Conservation (phyloP, 352 stramenopile genomes). For the Phytopythium delawarense region DNA sequence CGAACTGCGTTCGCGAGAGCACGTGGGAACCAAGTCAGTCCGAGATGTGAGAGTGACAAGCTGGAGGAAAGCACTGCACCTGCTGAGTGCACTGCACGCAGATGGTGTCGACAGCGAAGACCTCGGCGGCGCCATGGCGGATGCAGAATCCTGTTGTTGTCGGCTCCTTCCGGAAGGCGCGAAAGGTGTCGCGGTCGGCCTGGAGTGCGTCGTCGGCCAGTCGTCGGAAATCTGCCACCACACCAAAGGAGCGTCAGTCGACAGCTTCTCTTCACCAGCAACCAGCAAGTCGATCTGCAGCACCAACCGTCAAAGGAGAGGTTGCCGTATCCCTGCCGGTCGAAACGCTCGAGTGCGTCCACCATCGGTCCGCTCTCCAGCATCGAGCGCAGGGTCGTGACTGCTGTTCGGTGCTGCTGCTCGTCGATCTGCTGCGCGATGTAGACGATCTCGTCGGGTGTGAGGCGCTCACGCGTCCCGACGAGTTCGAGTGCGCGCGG, state of each 20-base stretch:
- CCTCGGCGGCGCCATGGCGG: conserved; percentile 35
- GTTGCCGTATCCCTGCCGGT: conserved; percentile 42
- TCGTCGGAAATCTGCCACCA: conserved; percentile 38
- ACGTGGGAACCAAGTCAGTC: not conserved
- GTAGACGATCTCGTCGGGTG: conserved; percentile 11
- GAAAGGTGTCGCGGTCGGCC: conserved; percentile 19
- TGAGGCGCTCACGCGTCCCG: conserved; percentile 18
- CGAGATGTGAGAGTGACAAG: not conserved
- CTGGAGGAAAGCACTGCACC: conserved; percentile 16
- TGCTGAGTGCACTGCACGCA: conserved; percentile 46
- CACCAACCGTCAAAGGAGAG: conserved; percentile 53
- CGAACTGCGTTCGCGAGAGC: not conserved
- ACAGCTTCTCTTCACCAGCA: not conserved
- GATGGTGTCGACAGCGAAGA: conserved; percentile 40
- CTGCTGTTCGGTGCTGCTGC: conserved; percentile 17
- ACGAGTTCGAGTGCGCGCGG: conserved; percentile 1
- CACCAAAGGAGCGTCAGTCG: not conserved
- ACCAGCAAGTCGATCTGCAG: not conserved
- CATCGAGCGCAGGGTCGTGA: conserved; percentile 31
- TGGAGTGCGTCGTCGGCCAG: conserved; percentile 36
- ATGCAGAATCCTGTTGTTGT: conserved; percentile 45
- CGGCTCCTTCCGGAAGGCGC: conserved; percentile 35
- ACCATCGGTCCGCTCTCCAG: conserved; percentile 38
- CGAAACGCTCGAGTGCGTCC: conserved; percentile 41
- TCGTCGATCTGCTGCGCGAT: conserved; percentile 22